Evolutionary conservation across 2,329 filamentous ascomycete species (phyloP), one percentile per base, ranked within the genome.

Genomic region (Pseudopithomyces maydicus): DNA sequence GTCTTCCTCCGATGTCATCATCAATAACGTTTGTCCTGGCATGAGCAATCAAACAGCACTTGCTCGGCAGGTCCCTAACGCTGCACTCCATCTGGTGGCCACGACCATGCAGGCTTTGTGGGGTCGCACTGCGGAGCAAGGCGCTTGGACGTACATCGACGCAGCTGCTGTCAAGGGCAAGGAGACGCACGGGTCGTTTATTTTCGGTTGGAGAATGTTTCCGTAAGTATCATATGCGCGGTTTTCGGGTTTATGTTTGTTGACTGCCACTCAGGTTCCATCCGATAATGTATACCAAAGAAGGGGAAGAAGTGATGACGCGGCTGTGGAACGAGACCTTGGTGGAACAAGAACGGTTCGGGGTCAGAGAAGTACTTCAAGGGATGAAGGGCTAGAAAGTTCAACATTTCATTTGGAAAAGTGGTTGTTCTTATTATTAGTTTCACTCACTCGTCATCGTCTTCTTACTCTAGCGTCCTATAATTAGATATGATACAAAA

Each of bases 21-120:
- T 83, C 35, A 83, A 81, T 52, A 56, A 81, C 3, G 77, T 77
- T 1, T 79, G 81, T 22, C 81, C 81, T 1, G 80, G 79, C 0
- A 71, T 76, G 42, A 70, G 77, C 10, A 75, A 71, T 44, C 78
- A 77, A 3, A 84, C 82, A 0, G 60, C 68, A 0, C 68, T 84
- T 17, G 15, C 11, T 10, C n/a, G 53, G 57, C 41, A 45, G 12
- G 17, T 43, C 15, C 54, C 64, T 1, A 2, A 69, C n/a, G 12
- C 11, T 19, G 7, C 17, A n/a, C 26, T 17, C 19, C 11, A 46
- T 14, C 7, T 51, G 2, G 61, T 69, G 22, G 68, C 67, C 29
- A 45, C 55, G 26, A 29, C 26, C 0, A 1, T 76, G 43, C 43
- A 54, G 17, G 36, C 44, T 2, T 74, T 10, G 57, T 57, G 66